Percentiles rank a stretch among this genome's conserved stretches.
phyloP scores from a whole-genome alignment of 352 stramenopile genomes.

The Phytophthora boehmeriae region DNA sequence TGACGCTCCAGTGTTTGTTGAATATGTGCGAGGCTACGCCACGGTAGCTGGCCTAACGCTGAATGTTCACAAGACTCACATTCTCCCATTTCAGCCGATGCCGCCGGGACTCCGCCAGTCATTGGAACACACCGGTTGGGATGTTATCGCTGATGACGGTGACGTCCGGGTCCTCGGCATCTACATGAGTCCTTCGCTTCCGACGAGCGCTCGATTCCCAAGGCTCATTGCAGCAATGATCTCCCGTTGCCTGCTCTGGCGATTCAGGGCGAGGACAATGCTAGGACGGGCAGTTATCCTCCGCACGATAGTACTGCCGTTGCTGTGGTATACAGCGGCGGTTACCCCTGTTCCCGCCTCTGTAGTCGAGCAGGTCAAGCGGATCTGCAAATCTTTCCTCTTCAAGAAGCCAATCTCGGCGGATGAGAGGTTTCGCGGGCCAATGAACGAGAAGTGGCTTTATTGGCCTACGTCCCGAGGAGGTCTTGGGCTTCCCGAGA shows the following conservation, averaged over 20 bases:
- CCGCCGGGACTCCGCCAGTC: neutral
- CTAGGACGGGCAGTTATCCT: conserved; percentile 9
- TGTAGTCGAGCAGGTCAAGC: neutral
- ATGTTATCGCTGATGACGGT: conserved; percentile 4
- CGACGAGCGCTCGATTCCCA: conserved; percentile 8
- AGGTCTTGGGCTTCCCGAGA: conserved; percentile 8
- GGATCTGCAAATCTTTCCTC: conserved; percentile 11
- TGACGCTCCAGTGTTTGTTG: conserved; percentile 3
- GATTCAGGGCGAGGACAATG: conserved; percentile 9
- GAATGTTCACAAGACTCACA: conserved; percentile 17
- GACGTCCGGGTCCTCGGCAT: neutral
- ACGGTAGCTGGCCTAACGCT: neutral
- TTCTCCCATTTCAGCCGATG: conserved; percentile 10
- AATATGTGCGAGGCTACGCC: neutral
- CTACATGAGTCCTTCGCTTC: conserved; percentile 6
- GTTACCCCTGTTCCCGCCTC: conserved; percentile 1
- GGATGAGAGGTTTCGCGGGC: no score
- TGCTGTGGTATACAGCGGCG: conserved; percentile 20
- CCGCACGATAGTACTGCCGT: neutral
- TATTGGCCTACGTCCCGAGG: conserved; percentile 11
- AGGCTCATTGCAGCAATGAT: neutral
- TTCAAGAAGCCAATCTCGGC: conserved; percentile 18
- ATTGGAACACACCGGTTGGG: neutral
- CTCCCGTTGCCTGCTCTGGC: conserved; percentile 4
- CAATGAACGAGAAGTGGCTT: conserved; percentile 9